Conservation (phyloP, 2,329 filamentous ascomycete species). For the Xylariaceae sp. region DNA sequence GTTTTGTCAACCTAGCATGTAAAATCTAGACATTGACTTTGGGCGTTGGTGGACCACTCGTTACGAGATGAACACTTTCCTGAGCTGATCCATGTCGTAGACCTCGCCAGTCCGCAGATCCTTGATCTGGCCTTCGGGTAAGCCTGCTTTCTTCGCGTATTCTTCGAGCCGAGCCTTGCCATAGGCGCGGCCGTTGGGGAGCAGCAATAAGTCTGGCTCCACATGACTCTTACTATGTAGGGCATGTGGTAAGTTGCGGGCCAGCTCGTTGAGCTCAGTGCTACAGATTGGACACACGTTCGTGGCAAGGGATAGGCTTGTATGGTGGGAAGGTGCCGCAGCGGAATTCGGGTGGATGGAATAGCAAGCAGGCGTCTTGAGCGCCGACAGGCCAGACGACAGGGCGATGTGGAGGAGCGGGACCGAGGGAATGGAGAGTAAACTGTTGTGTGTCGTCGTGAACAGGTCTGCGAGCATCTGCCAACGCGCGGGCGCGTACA, state of each 20-base stretch:
- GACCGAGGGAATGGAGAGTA: slow-evolving; percentile 75
- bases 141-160: slow-evolving; percentile 74
- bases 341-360: slow-evolving; percentile 41
- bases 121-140: slow-evolving; percentile 62
- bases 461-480: slow-evolving; percentile 72
- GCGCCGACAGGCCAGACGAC: slow-evolving; percentile 82
- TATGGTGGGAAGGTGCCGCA: slow-evolving; percentile 36
- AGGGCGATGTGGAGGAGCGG: slow-evolving; percentile 89
- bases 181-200: slow-evolving; percentile 86
- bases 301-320: slow-evolving; percentile 54
- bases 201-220: slow-evolving; percentile 76
- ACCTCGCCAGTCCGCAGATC: slow-evolving; percentile 74
- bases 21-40: not conserved
- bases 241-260: slow-evolving; percentile 84
- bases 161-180: slow-evolving; percentile 69
- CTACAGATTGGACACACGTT: slow-evolving; percentile 93
- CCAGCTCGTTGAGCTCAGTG: slow-evolving; percentile 88
- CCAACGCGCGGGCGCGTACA: slow-evolving; percentile 76
- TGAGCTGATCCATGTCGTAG: slow-evolving; percentile 58
- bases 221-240: slow-evolving; percentile 93
- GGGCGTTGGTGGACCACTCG: slow-evolving; percentile 18
- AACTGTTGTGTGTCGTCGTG: slow-evolving; percentile 76
- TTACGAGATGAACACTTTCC: slow-evolving; percentile 88
- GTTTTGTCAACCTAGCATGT: not conserved
- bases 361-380: slow-evolving; percentile 94